A percentile compares a stretch with the other conserved stretches of the same genome.
phyloP scores from a whole-genome alignment of 2,329 filamentous ascomycete genomes.

The Beauveria sp. region DNA sequence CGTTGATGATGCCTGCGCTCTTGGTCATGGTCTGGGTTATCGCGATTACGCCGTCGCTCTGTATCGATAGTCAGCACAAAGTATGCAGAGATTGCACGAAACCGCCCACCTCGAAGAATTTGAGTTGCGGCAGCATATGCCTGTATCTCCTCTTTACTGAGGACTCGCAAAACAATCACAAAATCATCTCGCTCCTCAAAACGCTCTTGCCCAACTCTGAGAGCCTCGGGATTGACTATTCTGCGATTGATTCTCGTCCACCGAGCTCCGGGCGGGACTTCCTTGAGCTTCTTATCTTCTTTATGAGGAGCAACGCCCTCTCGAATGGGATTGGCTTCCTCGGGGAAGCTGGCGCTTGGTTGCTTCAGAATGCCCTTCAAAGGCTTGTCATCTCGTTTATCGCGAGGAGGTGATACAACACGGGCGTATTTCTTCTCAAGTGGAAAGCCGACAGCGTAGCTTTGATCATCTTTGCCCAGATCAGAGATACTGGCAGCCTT shows the following conservation, averaged over 20 bases:
- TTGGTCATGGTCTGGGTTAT: background rate
- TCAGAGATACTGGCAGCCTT: background rate
- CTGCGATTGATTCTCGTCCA: conserved; percentile 92
- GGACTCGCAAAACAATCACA: conserved; percentile 82
- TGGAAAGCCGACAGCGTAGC: conserved; percentile 28
- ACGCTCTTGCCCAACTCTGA: conserved; percentile 80
- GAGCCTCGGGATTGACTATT: conserved; percentile 80
- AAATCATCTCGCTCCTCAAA: conserved; percentile 90
- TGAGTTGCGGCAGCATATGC: conserved; percentile 75
- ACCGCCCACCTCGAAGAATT: conserved; percentile 63
- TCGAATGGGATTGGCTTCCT: conserved; percentile 72
- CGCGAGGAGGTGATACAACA: conserved; percentile 65
- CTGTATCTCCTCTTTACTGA: conserved; percentile 85
- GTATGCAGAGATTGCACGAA: conserved; percentile 4
- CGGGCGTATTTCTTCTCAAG: conserved; percentile 42
- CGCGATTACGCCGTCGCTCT: background rate
- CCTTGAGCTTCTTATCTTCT: conserved; percentile 64
- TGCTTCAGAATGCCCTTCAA: conserved; percentile 81
- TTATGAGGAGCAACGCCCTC: conserved; percentile 94
- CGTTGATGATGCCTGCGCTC: conserved; percentile 18
- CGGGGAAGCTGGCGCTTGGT: conserved; percentile 76
- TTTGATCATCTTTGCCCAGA: background rate
- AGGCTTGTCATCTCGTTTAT: conserved; percentile 57
- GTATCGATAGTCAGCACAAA: background rate
- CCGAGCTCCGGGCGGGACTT: conserved; percentile 69